Evolutionary conservation across 345 rosid genomes (phyloP).

Genomic region (Eucalyptus pauciflora): DNA sequence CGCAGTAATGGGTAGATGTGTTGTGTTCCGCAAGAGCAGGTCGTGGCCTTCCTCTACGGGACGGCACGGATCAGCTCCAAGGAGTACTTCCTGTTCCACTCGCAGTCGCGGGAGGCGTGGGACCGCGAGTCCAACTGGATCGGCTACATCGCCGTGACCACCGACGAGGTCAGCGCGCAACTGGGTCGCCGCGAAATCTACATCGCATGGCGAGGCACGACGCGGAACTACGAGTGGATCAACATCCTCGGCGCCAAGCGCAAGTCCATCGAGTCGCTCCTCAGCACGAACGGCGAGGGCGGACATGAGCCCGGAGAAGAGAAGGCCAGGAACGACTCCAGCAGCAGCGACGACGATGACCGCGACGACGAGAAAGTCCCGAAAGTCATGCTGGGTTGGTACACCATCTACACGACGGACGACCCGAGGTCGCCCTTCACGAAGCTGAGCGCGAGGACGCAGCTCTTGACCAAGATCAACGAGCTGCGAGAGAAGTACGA

Average conservation of each 20-base stretch:
- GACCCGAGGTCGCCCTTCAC: constrained; percentile 58
- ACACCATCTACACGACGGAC: constrained; percentile 52
- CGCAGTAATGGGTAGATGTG: not conserved
- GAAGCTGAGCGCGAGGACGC: constrained; percentile 40
- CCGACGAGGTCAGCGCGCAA: constrained; percentile 30
- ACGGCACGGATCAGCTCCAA: constrained; percentile 55
- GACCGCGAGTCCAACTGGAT: constrained; percentile 99
- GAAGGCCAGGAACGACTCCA: not conserved
- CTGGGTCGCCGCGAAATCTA: constrained; percentile 75
- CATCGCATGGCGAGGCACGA: constrained; percentile 65
- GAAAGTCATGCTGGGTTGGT: constrained; percentile 82
- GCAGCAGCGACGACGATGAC: constrained; percentile 5
- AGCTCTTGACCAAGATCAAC: constrained; percentile 37
- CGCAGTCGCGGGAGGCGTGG: constrained; percentile 68
- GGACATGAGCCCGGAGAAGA: not conserved
- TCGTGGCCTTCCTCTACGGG: constrained; percentile 56
- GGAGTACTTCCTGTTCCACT: constrained; percentile 55
- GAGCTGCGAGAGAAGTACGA: constrained; percentile 33
- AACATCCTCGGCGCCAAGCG: constrained; percentile 48
- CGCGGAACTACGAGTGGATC: constrained; percentile 78
- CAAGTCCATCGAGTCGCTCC: constrained; percentile 33
- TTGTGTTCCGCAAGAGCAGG: not conserved
- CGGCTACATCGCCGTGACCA: constrained; percentile 68
- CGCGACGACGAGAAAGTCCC: constrained; percentile 31
- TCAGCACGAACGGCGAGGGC: not conserved